Evolutionary conservation across 805 yeast species (phyloP).

Genomic region (Saturnispora sekii): DNA sequence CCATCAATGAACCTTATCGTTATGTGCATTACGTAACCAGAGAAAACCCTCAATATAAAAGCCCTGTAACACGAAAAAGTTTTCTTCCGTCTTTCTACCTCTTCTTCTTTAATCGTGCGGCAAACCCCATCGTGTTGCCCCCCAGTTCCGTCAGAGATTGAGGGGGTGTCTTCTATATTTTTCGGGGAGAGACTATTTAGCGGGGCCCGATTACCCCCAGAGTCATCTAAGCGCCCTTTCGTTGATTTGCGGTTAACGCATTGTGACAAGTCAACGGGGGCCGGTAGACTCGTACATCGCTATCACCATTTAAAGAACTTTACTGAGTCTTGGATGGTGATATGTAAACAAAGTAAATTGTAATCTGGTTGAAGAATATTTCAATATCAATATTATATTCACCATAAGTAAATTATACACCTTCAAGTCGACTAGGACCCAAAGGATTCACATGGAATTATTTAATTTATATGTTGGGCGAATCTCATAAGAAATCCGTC

Average conservation of each 20-base stretch:
- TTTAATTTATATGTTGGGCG: no score
- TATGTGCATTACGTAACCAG: slow-evolving; percentile 11
- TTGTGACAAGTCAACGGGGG: slow-evolving; percentile 34
- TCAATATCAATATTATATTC: no score
- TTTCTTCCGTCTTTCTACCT: slow-evolving; percentile 4
- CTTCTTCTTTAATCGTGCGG: slow-evolving; percentile 44
- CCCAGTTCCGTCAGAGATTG: slow-evolving; percentile 1
- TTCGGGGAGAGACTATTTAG: slow-evolving; percentile 49
- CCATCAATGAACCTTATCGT: slow-evolving; percentile 40
- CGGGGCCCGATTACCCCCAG: slow-evolving; percentile 22
- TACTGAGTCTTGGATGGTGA: background rate
- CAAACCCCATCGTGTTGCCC: slow-evolving; percentile 70
- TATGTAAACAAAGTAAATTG: background rate
- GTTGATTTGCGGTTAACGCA: slow-evolving; percentile 18
- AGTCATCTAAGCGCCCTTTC: slow-evolving; percentile 66
- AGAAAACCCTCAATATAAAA: background rate
- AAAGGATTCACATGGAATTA: no score
- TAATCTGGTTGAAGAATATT: background rate
- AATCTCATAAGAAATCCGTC: no score
- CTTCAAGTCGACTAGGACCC: no score
- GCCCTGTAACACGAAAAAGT: background rate
- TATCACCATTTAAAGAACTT: background rate
- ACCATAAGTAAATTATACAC: no score
- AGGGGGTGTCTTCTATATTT: slow-evolving; percentile 7
- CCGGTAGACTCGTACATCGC: slow-evolving; percentile 57